phyloP scores from a whole-genome alignment of 352 stramenopile species.

The Pythium folliculosum region DNA sequence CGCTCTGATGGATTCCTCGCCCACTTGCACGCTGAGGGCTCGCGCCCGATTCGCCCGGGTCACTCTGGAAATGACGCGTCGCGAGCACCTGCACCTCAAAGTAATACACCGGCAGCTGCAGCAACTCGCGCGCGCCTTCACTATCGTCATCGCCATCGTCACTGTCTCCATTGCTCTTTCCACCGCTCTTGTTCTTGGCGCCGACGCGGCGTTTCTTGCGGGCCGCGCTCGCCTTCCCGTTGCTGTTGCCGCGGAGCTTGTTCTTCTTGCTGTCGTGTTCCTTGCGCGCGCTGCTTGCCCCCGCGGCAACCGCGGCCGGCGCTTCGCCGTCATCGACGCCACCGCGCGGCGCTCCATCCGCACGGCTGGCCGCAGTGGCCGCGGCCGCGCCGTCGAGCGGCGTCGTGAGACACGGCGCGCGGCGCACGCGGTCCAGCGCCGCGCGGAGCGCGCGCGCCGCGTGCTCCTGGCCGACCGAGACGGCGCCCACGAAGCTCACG shows the following conservation, averaged over 20 bases:
- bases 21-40: no score
- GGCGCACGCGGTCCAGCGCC: not conserved
- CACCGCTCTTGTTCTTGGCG: conserved; percentile 2
- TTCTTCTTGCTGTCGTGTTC: not conserved
- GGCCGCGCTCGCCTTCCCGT: not conserved
- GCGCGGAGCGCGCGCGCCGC: conserved; percentile 1
- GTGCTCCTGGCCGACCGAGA: conserved; percentile 24
- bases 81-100: conserved; percentile 55
- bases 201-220: not conserved
- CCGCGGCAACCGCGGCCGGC: no score
- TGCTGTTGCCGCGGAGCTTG: not conserved
- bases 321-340: no score
- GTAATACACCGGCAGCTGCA: conserved; percentile 48
- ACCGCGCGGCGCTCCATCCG: no score
- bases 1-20: no score
- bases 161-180: not conserved
- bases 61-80: conserved; percentile 26
- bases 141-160: not conserved
- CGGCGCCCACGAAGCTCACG: conserved; percentile 44
- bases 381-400: not conserved
- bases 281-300: not conserved
- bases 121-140: not conserved
- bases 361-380: no score
- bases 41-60: conserved; percentile 1
- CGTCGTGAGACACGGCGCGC: conserved; percentile 17